phyloP scores from a whole-genome alignment of 345 rosid species.

The Euphorbia tirucalli region DNA sequence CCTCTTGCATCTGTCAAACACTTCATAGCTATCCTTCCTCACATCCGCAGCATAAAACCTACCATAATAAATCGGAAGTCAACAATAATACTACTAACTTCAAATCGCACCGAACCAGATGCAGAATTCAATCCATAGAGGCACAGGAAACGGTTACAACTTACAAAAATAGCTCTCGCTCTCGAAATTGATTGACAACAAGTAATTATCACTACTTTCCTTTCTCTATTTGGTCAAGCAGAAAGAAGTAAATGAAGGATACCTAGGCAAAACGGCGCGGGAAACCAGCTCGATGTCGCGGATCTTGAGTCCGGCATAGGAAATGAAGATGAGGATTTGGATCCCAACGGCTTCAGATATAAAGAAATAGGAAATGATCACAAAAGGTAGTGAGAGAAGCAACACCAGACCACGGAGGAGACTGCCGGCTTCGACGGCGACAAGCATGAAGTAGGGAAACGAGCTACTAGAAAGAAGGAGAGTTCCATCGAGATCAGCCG shows the following conservation, averaged over 20 bases:
- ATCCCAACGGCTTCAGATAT: slow-evolving; percentile 82
- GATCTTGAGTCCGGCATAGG: slow-evolving; percentile 78
- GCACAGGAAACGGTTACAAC: not conserved
- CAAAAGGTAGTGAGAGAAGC: slow-evolving; percentile 65
- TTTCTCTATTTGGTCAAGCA: not conserved
- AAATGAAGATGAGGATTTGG: slow-evolving; percentile 83
- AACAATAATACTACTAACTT: not conserved
- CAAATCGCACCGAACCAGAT: not conserved
- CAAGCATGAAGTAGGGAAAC: slow-evolving; percentile 88
- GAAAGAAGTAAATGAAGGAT: not conserved
- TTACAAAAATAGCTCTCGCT: no score
- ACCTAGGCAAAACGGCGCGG: slow-evolving; percentile 90
- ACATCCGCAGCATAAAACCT: slow-evolving; percentile 94
- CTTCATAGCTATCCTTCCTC: slow-evolving; percentile 74
- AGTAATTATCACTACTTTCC: not conserved
- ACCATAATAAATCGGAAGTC: not conserved
- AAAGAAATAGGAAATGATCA: slow-evolving; percentile 64
- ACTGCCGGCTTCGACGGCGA: slow-evolving; percentile 89
- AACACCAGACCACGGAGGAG: slow-evolving; percentile 75
- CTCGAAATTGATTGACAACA: no score
- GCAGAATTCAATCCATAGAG: not conserved
- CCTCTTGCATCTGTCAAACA: slow-evolving; percentile 78
- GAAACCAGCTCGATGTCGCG: slow-evolving; percentile 85
- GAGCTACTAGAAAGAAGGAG: slow-evolving; percentile 76
- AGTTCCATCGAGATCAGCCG: slow-evolving; percentile 95